A percentile compares a stretch with the other conserved stretches of the same genome.
Conservation (phyloP, 2,329 filamentous ascomycete species). For the Curvularia verruculosa region DNA sequence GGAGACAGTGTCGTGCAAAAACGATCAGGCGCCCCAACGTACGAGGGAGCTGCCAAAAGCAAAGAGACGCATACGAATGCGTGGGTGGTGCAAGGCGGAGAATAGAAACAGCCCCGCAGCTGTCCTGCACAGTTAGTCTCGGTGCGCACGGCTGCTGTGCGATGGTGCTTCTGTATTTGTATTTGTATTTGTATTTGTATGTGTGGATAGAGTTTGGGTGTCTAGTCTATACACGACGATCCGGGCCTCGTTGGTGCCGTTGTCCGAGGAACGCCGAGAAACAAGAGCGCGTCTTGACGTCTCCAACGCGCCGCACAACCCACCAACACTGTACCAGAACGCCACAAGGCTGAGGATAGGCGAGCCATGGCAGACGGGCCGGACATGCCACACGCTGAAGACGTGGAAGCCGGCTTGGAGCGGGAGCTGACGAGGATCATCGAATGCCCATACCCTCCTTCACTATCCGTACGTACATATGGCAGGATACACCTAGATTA, state of each 20-base stretch:
- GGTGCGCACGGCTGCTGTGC: constrained; percentile 2
- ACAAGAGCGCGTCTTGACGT: constrained; percentile 17
- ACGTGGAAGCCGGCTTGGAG: constrained; percentile 35
- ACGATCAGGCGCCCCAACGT: not conserved
- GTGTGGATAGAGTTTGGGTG: not conserved
- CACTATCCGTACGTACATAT: constrained; percentile 55
- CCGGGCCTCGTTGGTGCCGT: constrained; percentile 12
- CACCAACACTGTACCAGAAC: not conserved
- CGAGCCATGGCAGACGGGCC: constrained; percentile 8
- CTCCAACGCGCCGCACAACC: constrained; percentile 14
- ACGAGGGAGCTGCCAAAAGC: constrained; percentile 21
- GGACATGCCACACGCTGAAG: constrained; percentile 29
- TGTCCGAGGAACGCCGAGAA: constrained; percentile 24
- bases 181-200: too few relatives aligned
- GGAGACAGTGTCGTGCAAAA: not conserved
- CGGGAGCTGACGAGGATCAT: constrained; percentile 56
- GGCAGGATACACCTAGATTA: not conserved
- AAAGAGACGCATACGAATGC: constrained; percentile 15
- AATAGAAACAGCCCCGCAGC: constrained; percentile 13
- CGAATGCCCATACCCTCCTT: constrained; percentile 57
- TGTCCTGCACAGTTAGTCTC: not conserved
- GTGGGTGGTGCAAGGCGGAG: constrained; percentile 5
- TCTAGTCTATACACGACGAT: constrained; percentile 1
- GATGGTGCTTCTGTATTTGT: too few relatives aligned
- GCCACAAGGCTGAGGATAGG: not conserved